Base-by-base conservation (phyloP, 345 rosid species). In the Bruguiera sexangula region DNA sequence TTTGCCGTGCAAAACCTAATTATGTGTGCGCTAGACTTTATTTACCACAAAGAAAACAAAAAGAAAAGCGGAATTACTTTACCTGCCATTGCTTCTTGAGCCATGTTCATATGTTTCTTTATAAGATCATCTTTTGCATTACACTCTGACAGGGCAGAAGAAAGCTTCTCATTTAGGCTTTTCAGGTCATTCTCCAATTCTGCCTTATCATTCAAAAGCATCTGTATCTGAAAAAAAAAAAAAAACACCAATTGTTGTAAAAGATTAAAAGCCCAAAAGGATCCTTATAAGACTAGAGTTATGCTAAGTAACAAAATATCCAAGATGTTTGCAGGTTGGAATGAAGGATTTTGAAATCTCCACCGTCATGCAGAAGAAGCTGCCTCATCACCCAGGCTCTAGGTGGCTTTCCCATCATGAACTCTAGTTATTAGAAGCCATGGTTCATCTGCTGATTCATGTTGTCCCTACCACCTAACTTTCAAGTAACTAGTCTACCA, bases 61-160 rank as follows among this genome's bases (percentile, higher is more conserved):
- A n/a, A 43, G 20, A 55, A 52, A 65, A 67, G 26, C 4, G 51
- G 60, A 10, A 63, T 32, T 57, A 57, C 30, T 39, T 70, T 79
- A 95, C 99, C 96, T 24, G 63, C 68, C 66, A 70, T 68, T 60
- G 96, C 89, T 69, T 87, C 96, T 71, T 83, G 81, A 31, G 79
- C 78, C 71, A 77, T 82, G 74, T 64, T 82, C 79, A 75, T 82
- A 56, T 83, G 86, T 79, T 89, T 83, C 78, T 81, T 82, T 62
- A 73, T 68, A 46, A 85, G 76, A 50, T 79, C 80, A 24, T 87
- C 89, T 79, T 85, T 87, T 34, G 78, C 70, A 30, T 82, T 74
- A 70, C 79, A 81, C 63, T 85, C 91, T 3, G 82, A 75, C 60
- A 85, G 73, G 31, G 71, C 87, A 39, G 80, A 83, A 75, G 78